A percentile compares a stretch with the other conserved stretches of the same genome.
phyloP scores from a whole-genome alignment of 2,329 filamentous ascomycete species.

The Botrytis pseudocinerea region DNA sequence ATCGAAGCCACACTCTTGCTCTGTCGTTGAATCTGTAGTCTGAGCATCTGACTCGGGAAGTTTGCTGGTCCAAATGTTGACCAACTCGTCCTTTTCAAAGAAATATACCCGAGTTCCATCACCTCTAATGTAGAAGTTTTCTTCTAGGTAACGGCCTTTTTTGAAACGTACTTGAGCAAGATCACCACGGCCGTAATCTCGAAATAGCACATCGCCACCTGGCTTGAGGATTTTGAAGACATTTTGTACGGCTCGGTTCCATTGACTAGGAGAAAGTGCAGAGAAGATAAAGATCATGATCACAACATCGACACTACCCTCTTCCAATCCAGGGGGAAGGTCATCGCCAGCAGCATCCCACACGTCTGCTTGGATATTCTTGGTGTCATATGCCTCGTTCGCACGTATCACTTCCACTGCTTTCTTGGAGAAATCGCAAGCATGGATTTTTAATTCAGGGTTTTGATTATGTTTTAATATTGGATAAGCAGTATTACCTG shows the following conservation, averaged over 20 bases:
- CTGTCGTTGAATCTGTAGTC: conserved; percentile 24
- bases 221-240: conserved; percentile 82
- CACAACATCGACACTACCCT: conserved; percentile 85
- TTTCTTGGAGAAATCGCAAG: conserved; percentile 94
- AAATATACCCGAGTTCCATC: conserved; percentile 98
- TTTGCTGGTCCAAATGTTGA: conserved; percentile 70
- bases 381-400: conserved; percentile 72
- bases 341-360: conserved; percentile 81
- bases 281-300: conserved; percentile 98
- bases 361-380: conserved; percentile 81
- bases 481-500: conserved; percentile 95
- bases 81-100: conserved; percentile 84
- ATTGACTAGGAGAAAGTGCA: conserved; percentile 81
- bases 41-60: conserved; percentile 24
- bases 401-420: conserved; percentile 89
- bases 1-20: conserved; percentile 55
- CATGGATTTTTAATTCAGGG: conserved; percentile 77
- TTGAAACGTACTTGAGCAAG: conserved; percentile 96
- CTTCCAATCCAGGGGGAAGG: conserved; percentile 73
- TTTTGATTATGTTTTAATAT: conserved; percentile 85
- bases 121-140: conserved; percentile 96
- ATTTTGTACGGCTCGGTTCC: conserved; percentile 79
- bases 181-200: conserved; percentile 94
- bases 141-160: conserved; percentile 88
- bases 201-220: conserved; percentile 89